phyloP scores from a whole-genome alignment of 176 grass and related monocot species.

The Oryza punctata region DNA sequence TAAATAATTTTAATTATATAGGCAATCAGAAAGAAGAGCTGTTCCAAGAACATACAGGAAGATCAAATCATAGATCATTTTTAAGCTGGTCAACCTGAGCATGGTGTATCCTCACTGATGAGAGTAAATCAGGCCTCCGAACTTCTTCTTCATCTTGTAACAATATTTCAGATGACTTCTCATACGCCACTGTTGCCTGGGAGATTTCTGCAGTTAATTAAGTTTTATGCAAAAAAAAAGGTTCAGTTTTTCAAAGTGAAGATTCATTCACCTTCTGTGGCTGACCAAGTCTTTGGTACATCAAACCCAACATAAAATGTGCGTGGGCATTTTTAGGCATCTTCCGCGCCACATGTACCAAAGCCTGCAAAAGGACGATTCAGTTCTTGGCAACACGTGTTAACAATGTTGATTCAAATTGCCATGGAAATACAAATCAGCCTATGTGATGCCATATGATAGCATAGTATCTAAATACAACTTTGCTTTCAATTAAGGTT shows the following conservation, averaged over 20 bases:
- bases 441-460: background rate
- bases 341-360: conserved; percentile 86
- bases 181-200: conserved; percentile 80
- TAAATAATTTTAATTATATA: background rate
- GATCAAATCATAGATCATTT: background rate
- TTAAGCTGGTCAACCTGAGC: conserved; percentile 69
- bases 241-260: conserved; percentile 32
- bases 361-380: conserved; percentile 60
- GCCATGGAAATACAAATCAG: background rate
- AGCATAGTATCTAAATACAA: background rate
- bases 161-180: conserved; percentile 95
- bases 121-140: conserved; percentile 81
- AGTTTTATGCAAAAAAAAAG: conserved; percentile 31
- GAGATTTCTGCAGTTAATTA: conserved; percentile 38
- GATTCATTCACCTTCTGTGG: conserved; percentile 76
- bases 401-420: background rate
- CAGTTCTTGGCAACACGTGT: conserved; percentile 25
- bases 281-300: conserved; percentile 99
- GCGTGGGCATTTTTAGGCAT: conserved; percentile 95
- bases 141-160: conserved; percentile 90
- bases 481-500: background rate
- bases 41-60: background rate
- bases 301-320: conserved; percentile 93
- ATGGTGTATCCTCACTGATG: conserved; percentile 91
- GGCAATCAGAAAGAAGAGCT: background rate